Evolutionary conservation across 306 rosid genomes (phyloP).

Genomic region (Medicago ruthenica): DNA sequence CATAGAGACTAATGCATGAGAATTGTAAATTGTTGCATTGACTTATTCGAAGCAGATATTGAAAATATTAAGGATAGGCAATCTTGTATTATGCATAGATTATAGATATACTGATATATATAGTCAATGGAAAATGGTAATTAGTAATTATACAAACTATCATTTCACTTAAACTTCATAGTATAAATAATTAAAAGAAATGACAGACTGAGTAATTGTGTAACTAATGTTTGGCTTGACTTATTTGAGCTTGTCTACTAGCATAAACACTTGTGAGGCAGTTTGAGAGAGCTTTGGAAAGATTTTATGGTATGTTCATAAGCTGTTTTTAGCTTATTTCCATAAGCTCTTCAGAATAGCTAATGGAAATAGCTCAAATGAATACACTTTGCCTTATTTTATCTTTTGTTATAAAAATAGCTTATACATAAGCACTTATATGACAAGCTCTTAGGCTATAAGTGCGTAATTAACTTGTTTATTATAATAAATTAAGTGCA

Average conservation of each 20-base stretch:
- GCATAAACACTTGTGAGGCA: too few relatives aligned
- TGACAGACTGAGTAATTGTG: too few relatives aligned
- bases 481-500: slow-evolving; percentile 6
- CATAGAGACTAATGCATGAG: slow-evolving; percentile 29
- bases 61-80: slow-evolving; percentile 62
- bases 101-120: not conserved
- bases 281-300: not conserved
- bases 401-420: not conserved
- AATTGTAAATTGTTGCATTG: slow-evolving; percentile 32
- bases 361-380: not conserved
- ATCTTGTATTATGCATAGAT: slow-evolving; percentile 41
- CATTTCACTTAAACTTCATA: too few relatives aligned
- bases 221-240: not conserved
- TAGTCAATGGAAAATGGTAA: too few relatives aligned
- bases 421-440: not conserved
- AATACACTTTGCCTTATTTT: not conserved
- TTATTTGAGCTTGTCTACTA: too few relatives aligned
- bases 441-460: not conserved
- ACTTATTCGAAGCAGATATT: slow-evolving; percentile 61
- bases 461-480: not conserved
- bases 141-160: too few relatives aligned
- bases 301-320: too few relatives aligned
- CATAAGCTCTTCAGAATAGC: not conserved
- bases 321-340: not conserved
- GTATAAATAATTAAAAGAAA: too few relatives aligned